Evolutionary conservation across 1,139 yeast genomes (phyloP).

Genomic region (Williopsis jadinii): DNA sequence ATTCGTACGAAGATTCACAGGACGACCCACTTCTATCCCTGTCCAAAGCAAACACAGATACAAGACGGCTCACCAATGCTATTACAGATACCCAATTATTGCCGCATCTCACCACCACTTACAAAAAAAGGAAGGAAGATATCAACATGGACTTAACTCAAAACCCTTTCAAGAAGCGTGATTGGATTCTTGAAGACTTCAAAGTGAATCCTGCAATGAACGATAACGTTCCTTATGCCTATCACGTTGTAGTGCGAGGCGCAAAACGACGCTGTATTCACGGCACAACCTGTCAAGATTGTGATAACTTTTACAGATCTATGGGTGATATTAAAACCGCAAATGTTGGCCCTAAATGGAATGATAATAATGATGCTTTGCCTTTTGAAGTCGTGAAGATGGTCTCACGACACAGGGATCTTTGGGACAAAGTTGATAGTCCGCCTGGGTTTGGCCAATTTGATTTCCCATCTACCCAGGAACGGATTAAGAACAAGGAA

Average conservation of each 20-base stretch:
- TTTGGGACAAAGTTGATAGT: conserved; percentile 41
- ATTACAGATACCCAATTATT: too few species aligned
- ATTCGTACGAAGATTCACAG: conserved; percentile 8
- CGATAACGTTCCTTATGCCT: conserved; percentile 24
- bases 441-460: conserved; percentile 62
- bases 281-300: conserved; percentile 21
- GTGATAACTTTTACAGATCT: conserved; percentile 20
- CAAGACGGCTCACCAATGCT: neutral
- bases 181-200: conserved; percentile 44
- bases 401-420: conserved; percentile 20
- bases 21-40: conserved; percentile 3
- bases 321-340: conserved; percentile 18
- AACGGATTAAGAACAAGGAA: conserved; percentile 27
- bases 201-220: conserved; percentile 31
- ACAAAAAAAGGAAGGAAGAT: too few species aligned
- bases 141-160: conserved; percentile 6
- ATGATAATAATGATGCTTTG: conserved; percentile 3
- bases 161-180: conserved; percentile 14
- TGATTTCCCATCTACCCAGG: conserved; percentile 59
- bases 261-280: conserved; percentile 18
- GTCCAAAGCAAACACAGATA: conserved; percentile 17
- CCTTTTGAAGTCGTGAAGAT: conserved; percentile 16
- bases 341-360: conserved; percentile 20
- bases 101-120: too few species aligned
- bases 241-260: conserved; percentile 29